phyloP scores from a whole-genome alignment of 1,284 basidiomycete species.

The Ganoderma sinense region DNA sequence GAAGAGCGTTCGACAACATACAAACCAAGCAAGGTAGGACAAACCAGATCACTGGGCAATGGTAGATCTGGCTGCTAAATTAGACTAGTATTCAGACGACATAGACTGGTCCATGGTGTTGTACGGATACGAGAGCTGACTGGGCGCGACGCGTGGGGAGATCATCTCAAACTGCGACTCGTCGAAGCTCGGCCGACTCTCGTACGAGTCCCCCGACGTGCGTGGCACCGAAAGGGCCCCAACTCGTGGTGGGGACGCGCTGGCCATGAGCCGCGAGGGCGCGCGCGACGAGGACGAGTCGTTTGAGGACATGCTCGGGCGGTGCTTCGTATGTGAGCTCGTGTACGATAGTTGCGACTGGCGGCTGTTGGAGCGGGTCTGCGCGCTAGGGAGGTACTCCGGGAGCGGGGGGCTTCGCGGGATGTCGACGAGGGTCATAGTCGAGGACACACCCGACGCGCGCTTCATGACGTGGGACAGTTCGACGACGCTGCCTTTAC shows the following conservation, averaged over 20 bases:
- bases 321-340: constrained; percentile 36
- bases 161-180: constrained; percentile 47
- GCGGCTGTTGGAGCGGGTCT: constrained; percentile 42
- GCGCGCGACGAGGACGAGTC: constrained; percentile 38
- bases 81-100: constrained; percentile 29
- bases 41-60: background rate
- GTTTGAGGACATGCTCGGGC: constrained; percentile 39
- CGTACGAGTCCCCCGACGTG: constrained; percentile 44
- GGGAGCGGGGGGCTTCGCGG: constrained; percentile 53
- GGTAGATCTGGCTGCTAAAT: background rate
- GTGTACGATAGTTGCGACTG: constrained; percentile 40
- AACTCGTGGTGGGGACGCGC: constrained; percentile 39
- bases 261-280: constrained; percentile 36
- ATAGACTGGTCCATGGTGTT: constrained; percentile 46
- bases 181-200: constrained; percentile 43
- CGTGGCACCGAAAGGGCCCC: constrained; percentile 34
- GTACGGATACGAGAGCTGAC: constrained; percentile 49
- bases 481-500: constrained; percentile 50
- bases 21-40: background rate
- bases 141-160: constrained; percentile 35
- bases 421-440: constrained; percentile 42
- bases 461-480: constrained; percentile 36
- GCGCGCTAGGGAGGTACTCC: constrained; percentile 41
- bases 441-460: constrained; percentile 37
- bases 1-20: background rate